Evolutionary conservation across 2,329 filamentous ascomycete genomes (phyloP), one percentile per base, ranked within the genome.

Genomic region (Trichoderma koningii): DNA sequence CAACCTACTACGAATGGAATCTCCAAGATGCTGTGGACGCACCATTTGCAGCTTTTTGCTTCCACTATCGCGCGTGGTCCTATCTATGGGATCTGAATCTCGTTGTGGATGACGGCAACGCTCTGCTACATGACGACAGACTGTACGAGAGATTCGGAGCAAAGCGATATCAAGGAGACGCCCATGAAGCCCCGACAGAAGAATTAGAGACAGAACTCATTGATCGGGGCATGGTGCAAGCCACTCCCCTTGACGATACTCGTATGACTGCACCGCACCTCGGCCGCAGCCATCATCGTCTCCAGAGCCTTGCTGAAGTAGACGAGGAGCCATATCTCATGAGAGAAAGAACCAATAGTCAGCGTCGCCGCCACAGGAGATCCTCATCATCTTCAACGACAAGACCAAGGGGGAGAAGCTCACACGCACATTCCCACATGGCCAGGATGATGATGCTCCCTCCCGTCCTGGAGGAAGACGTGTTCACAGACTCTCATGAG

Each of bases 11-110:
- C 68, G 78, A 84, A 67, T 87, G 81, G 74, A 73, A 78, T 50
- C 74, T 87, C 3, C 70, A 79, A 23, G 85, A 87, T 64, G 72
- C 82, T 0, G 82, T 78, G 62, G 80, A 85, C 50, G 76, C 72
- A 2, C 85, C 85, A 0, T 86, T 80, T 67, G 80, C 80, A 5
- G 80, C 78, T 0, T 87, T 87, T 66, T 78, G 78, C 28, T 85
- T 87, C 66, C 82, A 87, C 66, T 87, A 87, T 68, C 80, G 84
- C 34, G 83, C 81, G 7, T 82, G 79, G 80, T 75, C 78, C 10
- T 80, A 79, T 62, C 78, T 87, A 12, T 70, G 75, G 7, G 73
- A 78, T 38, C 76, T 86, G 10, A 82, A 82, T 61, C 73, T 87
- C 5, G 78, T 84, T 28, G 77, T 81, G 0, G 68, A 69, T n/a